These are phyloP conservation scores for Cicer chorassanicum DNA, from an alignment of 306 rosid species.

Conservation along the genomic window DNA sequence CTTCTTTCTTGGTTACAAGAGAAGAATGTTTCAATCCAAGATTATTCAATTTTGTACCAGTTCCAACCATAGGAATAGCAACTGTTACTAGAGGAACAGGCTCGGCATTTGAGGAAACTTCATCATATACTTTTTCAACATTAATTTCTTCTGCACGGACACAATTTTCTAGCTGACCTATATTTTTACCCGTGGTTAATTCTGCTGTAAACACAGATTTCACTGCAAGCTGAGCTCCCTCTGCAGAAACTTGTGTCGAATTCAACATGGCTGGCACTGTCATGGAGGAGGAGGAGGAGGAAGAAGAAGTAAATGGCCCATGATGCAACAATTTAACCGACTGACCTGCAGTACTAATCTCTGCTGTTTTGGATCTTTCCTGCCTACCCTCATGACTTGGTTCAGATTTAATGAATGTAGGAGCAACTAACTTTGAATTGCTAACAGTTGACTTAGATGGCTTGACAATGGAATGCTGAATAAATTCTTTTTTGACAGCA, in stretches of 20 bases:
- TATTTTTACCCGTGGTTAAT: conserved; percentile 42
- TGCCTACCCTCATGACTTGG: conserved; percentile 44
- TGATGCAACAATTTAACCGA: conserved; percentile 44
- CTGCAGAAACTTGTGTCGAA: conserved; percentile 37
- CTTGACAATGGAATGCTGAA: conserved; percentile 47
- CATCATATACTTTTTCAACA: conserved; percentile 45
- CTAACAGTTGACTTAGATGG: conserved; percentile 41
- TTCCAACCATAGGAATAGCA: conserved; percentile 41
- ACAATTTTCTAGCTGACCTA: conserved; percentile 42
- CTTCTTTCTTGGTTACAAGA: conserved; percentile 43
- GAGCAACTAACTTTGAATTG: conserved; percentile 47
- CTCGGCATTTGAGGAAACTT: conserved; percentile 46
- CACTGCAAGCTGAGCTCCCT: conserved; percentile 27
- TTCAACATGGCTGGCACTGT: conserved; percentile 32
- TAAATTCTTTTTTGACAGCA: conserved; percentile 51
- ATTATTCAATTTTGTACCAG: conserved; percentile 45
- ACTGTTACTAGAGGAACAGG: conserved; percentile 46
- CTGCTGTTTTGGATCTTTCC: conserved; percentile 47
- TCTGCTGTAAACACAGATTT: conserved; percentile 51
- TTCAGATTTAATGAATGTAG: conserved; percentile 61
- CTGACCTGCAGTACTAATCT: conserved; percentile 45
- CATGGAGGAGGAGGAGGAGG: conserved; percentile 45
- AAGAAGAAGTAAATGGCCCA: conserved; percentile 46
- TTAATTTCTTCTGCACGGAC: conserved; percentile 24
- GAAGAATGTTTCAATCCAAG: conserved; percentile 42